A percentile compares a stretch with the other conserved stretches of the same genome.
These are phyloP conservation scores for Dentipellis sp. DNA, from an alignment of 768 basidiomycete genomes.

Conservation along the genomic window DNA sequence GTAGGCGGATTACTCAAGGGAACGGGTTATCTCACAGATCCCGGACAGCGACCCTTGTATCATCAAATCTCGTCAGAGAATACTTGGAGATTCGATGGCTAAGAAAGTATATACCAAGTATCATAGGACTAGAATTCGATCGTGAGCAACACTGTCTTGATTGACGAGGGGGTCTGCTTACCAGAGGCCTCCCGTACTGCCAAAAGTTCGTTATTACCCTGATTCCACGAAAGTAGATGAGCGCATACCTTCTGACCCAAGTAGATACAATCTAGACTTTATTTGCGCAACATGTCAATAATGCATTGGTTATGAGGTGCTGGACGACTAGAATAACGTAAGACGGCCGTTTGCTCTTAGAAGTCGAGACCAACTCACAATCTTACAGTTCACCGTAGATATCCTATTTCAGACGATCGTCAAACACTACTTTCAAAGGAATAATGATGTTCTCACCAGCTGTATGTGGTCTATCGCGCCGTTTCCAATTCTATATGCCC, in stretches of 20 bases:
- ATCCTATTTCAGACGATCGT: constrained; percentile 43
- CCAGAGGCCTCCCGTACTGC: constrained; percentile 71
- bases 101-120: constrained; percentile 32
- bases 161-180: constrained; percentile 24
- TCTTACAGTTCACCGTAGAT: constrained; percentile 93
- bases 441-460: constrained; percentile 37
- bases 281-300: too few species aligned
- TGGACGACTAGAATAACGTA: not conserved
- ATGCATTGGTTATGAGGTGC: not conserved
- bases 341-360: not conserved
- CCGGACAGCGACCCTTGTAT: constrained; percentile 27
- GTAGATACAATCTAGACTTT: constrained; percentile 92
- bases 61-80: not conserved
- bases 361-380: not conserved
- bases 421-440: not conserved
- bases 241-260: constrained; percentile 76
- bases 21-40: constrained; percentile 49
- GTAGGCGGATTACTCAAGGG: not conserved
- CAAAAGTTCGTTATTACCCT: not conserved
- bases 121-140: constrained; percentile 38
- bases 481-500: constrained; percentile 65
- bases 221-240: not conserved
- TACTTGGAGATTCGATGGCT: not conserved
- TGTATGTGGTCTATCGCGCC: constrained; percentile 94
- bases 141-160: too few species aligned